phyloP scores from a whole-genome alignment of 225 moss, liverwort and hornwort genomes.

The Pseudoscleropodium purum region DNA sequence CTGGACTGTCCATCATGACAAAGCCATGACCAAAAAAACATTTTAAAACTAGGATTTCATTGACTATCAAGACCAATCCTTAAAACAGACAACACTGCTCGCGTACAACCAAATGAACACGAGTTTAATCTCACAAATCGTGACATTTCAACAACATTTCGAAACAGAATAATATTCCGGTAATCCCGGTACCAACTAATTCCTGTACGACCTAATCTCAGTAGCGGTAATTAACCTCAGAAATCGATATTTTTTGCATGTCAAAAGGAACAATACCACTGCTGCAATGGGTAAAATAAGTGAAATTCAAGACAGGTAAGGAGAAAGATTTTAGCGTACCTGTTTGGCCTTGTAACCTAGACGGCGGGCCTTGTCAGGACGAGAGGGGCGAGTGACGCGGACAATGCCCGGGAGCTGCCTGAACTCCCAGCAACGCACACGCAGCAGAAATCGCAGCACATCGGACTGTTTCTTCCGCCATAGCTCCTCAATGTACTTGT shows the following conservation, averaged over 20 bases:
- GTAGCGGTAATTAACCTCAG: neutral
- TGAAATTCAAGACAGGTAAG: neutral
- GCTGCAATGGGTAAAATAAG: neutral
- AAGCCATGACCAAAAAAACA: neutral
- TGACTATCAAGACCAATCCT: neutral
- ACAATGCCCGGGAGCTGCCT: conserved; percentile 83
- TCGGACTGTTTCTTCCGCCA: conserved; percentile 95
- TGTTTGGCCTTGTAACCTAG: conserved; percentile 85
- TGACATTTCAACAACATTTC: neutral
- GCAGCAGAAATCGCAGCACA: conserved; percentile 65
- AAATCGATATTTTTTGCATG: neutral
- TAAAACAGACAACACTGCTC: neutral
- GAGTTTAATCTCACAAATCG: neutral
- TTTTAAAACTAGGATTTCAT: neutral
- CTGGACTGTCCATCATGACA: neutral
- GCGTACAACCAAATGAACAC: neutral
- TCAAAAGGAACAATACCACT: neutral
- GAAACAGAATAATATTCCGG: neutral
- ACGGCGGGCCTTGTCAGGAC: conserved; percentile 76
- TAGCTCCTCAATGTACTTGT: conserved; percentile 78
- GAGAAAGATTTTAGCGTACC: neutral
- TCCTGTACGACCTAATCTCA: neutral
- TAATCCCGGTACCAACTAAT: neutral
- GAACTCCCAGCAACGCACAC: conserved; percentile 82
- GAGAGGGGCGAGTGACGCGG: conserved; percentile 65